A percentile compares a stretch with the other conserved stretches of the same genome.
Evolutionary conservation across 805 yeast genomes (phyloP).

Genomic region (Lipomyces oligophaga): DNA sequence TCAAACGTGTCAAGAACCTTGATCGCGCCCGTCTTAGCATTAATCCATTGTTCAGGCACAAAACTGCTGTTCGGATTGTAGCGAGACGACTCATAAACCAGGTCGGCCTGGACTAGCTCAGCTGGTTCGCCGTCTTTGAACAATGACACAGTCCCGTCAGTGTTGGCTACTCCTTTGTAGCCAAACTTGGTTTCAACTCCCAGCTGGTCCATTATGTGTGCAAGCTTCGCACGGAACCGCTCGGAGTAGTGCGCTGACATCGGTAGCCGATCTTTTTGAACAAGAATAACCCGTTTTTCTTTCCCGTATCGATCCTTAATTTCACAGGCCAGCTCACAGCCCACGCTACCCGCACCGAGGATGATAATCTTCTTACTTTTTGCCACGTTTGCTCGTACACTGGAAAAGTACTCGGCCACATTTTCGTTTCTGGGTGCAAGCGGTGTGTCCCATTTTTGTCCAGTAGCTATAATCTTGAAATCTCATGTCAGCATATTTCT

Average conservation of each 20-base stretch:
- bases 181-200: slow-evolving; percentile 24
- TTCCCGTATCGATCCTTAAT: slow-evolving; percentile 39
- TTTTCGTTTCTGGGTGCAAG: slow-evolving; percentile 4
- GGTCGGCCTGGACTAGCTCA: slow-evolving; percentile 5
- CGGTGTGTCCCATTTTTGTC: slow-evolving; percentile 1
- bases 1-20: slow-evolving; percentile 6
- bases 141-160: slow-evolving; percentile 5
- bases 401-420: slow-evolving; percentile 1
- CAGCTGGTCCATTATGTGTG: slow-evolving; percentile 18
- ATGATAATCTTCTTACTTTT: slow-evolving; percentile 41
- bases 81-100: slow-evolving; percentile 3
- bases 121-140: neutral
- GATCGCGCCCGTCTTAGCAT: slow-evolving; percentile 1
- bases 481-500: neutral
- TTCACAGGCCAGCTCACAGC: slow-evolving; percentile 50
- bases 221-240: slow-evolving; percentile 13
- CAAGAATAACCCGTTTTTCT: slow-evolving; percentile 36
- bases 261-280: slow-evolving; percentile 24
- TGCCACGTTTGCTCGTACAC: slow-evolving; percentile 34
- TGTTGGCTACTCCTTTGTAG: slow-evolving; percentile 5
- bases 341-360: slow-evolving; percentile 53
- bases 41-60: slow-evolving; percentile 6
- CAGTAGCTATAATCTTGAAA: slow-evolving; percentile 14
- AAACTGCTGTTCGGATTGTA: slow-evolving; percentile 5
- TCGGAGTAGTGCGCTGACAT: slow-evolving; percentile 9